Evolutionary conservation across 2,329 filamentous ascomycete genomes (phyloP).

Genomic region (Sclerotinia spermophila): DNA sequence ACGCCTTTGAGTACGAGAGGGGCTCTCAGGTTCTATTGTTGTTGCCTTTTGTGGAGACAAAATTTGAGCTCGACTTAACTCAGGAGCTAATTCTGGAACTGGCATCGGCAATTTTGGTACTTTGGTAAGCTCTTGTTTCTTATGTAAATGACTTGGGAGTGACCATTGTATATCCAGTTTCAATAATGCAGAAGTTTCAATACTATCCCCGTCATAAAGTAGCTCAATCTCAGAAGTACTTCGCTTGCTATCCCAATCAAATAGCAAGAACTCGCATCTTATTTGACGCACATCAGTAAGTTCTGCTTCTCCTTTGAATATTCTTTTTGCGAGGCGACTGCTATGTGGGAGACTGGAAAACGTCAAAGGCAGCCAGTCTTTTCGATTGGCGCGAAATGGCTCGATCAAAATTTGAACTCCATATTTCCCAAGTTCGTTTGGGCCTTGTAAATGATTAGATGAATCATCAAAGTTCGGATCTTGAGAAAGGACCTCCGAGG

Average conservation of each 20-base stretch:
- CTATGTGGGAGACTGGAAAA: constrained; percentile 11
- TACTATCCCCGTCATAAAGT: constrained; percentile 17
- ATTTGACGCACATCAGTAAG: constrained; percentile 6
- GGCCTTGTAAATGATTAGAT: background rate
- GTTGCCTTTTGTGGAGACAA: constrained; percentile 18
- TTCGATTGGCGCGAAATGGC: constrained; percentile 12
- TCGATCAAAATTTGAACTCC: constrained; percentile 9
- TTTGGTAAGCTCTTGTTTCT: background rate
- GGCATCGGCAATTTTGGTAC: background rate
- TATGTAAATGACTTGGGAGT: constrained; percentile 23
- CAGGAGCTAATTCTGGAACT: background rate
- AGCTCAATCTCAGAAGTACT: background rate
- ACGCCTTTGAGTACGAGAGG: constrained; percentile 27
- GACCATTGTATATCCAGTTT: constrained; percentile 28
- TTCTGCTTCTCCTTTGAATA: constrained; percentile 1
- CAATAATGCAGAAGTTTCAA: constrained; percentile 19
- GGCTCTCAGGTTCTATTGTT: constrained; percentile 20
- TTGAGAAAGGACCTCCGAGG: constrained; percentile 11
- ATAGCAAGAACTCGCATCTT: constrained; percentile 4
- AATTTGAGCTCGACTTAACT: background rate
- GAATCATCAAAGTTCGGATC: background rate
- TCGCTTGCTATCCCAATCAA: constrained; percentile 9
- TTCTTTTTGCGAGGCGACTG: constrained; percentile 9
- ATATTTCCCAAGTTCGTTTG: background rate
- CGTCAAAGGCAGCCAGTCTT: constrained; percentile 30